Percentiles rank a stretch among this genome's conserved stretches.
These are phyloP conservation scores for Vigna angularis DNA, from an alignment of 306 rosid species.

Conservation along the genomic window DNA sequence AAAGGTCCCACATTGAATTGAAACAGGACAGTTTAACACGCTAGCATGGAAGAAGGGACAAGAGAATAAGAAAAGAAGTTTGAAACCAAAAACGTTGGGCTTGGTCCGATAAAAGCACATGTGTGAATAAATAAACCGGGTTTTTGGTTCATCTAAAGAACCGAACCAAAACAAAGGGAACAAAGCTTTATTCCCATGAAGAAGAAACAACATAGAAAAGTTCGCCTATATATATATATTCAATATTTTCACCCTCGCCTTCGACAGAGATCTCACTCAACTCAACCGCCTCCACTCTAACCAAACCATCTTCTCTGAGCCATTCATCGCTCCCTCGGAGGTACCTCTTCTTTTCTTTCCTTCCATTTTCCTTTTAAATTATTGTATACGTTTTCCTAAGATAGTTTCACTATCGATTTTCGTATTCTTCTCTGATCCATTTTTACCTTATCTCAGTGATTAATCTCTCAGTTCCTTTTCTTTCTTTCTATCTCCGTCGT, in stretches of 20 bases:
- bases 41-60: not conserved
- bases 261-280: conserved; percentile 34
- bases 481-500: not conserved
- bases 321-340: conserved; percentile 20
- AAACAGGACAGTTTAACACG: not conserved
- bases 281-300: conserved; percentile 29
- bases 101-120: not conserved
- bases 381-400: not conserved
- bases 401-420: not conserved
- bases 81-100: not conserved
- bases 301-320: not conserved
- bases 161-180: not conserved
- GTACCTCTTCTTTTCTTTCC: not conserved
- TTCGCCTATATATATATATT: conserved; percentile 34
- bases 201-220: not conserved
- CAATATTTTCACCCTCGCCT: not conserved
- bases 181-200: not conserved
- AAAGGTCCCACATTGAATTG: not conserved
- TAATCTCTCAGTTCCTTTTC: not conserved
- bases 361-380: not conserved
- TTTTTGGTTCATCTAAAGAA: not conserved
- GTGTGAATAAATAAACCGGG: not conserved
- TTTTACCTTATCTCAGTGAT: not conserved
- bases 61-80: not conserved
- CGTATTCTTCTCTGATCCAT: conserved; percentile 3